These are phyloP conservation scores for Tolypocladium capitatum DNA, from an alignment of 2,329 filamentous ascomycete genomes.

Conservation along the genomic window DNA sequence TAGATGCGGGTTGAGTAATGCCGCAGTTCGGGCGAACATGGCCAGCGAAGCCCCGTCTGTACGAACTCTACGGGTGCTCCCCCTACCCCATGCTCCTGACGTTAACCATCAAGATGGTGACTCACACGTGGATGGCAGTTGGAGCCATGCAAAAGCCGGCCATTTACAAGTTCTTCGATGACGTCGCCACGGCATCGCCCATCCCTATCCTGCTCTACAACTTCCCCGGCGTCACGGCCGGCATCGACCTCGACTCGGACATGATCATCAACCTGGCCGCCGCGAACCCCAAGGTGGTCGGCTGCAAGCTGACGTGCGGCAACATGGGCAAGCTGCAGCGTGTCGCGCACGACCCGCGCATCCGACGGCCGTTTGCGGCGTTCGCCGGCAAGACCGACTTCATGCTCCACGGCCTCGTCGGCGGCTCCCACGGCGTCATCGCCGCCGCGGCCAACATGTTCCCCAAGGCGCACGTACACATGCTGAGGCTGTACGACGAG, in stretches of 20 bases:
- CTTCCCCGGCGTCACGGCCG: constrained; percentile 47
- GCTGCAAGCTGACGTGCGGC: constrained; percentile 52
- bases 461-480: constrained; percentile 21
- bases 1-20: neutral
- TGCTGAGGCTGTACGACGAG: constrained; percentile 19
- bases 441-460: constrained; percentile 26
- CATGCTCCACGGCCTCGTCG: constrained; percentile 25
- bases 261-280: constrained; percentile 37
- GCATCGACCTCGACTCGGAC: constrained; percentile 49
- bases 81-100: neutral
- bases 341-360: constrained; percentile 28
- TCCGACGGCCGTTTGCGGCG: constrained; percentile 16
- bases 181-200: constrained; percentile 45
- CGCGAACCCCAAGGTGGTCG: constrained; percentile 43
- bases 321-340: constrained; percentile 49
- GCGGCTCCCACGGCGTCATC: constrained; percentile 26
- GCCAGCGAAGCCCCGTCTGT: neutral
- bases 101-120: neutral
- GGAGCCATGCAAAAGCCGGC: neutral
- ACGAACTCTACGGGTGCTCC: no score
- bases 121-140: neutral
- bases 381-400: constrained; percentile 28
- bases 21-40: neutral
- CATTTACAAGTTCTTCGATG: constrained; percentile 33
- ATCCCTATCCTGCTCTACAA: constrained; percentile 54